Conservation (phyloP, 805 yeast genomes). For the Candida schatavii region DNA sequence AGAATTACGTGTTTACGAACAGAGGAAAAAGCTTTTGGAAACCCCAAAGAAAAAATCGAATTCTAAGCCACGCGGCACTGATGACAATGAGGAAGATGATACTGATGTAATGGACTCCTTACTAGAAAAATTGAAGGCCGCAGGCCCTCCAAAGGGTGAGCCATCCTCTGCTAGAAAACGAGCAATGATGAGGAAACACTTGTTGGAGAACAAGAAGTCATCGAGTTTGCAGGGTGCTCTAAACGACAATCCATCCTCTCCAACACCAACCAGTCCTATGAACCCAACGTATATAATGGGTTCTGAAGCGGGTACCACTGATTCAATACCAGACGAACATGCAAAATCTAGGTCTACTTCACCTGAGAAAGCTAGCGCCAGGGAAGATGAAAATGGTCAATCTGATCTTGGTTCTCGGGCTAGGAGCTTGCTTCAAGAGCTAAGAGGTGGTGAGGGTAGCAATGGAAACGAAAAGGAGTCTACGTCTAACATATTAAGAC, state of each 20-base stretch:
- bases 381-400: constrained; percentile 14
- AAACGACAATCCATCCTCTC: constrained; percentile 4
- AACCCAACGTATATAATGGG: too few relatives aligned
- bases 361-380: neutral
- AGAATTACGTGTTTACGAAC: constrained; percentile 67
- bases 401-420: constrained; percentile 58
- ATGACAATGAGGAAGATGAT: constrained; percentile 40
- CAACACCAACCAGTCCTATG: too few relatives aligned
- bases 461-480: constrained; percentile 18
- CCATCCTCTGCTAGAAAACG: constrained; percentile 77
- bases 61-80: constrained; percentile 25
- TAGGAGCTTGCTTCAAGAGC: constrained; percentile 57
- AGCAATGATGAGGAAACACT: constrained; percentile 68
- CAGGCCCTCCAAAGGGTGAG: constrained; percentile 76
- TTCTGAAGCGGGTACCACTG: too few relatives aligned
- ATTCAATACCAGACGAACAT: too few relatives aligned
- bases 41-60: constrained; percentile 31
- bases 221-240: neutral
- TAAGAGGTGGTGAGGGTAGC: constrained; percentile 41
- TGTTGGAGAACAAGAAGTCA: constrained; percentile 36
- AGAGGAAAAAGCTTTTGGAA: constrained; percentile 63
- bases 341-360: too few relatives aligned
- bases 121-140: constrained; percentile 81
- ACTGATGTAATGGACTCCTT: constrained; percentile 77
- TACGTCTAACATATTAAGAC: constrained; percentile 44